These are phyloP conservation scores for Podaxis rugospora DNA, from an alignment of 768 basidiomycete species.

Conservation along the genomic window DNA sequence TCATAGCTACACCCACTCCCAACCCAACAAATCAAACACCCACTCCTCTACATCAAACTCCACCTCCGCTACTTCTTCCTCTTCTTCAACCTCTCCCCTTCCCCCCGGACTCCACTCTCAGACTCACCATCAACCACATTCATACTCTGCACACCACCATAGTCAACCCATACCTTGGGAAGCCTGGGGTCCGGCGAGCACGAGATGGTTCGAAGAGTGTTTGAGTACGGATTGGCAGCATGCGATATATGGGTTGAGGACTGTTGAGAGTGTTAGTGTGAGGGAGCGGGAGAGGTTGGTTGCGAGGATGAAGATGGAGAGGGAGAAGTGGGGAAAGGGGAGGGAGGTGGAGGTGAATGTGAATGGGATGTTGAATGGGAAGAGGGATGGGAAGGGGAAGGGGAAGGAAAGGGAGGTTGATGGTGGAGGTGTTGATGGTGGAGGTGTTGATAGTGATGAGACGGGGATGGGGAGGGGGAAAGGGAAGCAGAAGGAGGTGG, in stretches of 20 bases:
- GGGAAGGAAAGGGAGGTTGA: neutral
- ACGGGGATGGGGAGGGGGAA: neutral
- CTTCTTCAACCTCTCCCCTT: neutral
- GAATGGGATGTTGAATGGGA: neutral
- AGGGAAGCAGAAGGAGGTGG: neutral
- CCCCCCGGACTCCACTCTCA: neutral
- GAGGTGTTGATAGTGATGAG: neutral
- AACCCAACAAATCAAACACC: neutral
- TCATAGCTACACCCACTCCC: neutral
- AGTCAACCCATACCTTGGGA: slow-evolving; percentile 36
- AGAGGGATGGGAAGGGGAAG: slow-evolving; percentile 3
- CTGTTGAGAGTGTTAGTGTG: slow-evolving; percentile 38
- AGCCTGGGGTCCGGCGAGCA: slow-evolving; percentile 46
- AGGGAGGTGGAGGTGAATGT: slow-evolving; percentile 1
- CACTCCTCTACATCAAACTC: neutral
- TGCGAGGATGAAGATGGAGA: slow-evolving; percentile 5
- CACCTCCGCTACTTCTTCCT: neutral
- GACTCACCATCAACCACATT: slow-evolving; percentile 1
- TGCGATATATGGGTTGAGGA: slow-evolving; percentile 46
- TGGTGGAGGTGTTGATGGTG: neutral
- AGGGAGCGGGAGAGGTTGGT: slow-evolving; percentile 12
- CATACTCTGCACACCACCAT: slow-evolving; percentile 8
- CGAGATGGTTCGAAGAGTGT: slow-evolving; percentile 50
- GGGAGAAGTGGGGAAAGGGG: slow-evolving; percentile 1
- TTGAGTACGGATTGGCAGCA: slow-evolving; percentile 53